Evolutionary conservation across 2,329 filamentous ascomycete species (phyloP).

Genomic region (Ophiocordyceps camponoti-saundersi): DNA sequence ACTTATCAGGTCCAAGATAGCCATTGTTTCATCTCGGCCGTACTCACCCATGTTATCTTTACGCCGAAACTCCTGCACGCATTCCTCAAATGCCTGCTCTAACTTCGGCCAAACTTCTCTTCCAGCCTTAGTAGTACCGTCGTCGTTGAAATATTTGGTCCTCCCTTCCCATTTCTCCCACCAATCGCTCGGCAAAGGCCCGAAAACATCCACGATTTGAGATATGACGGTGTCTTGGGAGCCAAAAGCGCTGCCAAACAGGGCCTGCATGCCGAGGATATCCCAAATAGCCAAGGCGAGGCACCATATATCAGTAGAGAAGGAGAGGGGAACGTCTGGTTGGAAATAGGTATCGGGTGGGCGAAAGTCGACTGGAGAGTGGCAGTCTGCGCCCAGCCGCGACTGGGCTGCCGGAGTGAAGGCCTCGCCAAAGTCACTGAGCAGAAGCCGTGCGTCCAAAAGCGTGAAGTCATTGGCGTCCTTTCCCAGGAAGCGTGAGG

Average conservation of each 20-base stretch:
- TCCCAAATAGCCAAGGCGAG: slow-evolving; percentile 7
- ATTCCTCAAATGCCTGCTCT: slow-evolving; percentile 11
- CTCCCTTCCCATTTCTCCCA: background rate
- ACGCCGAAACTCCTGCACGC: slow-evolving; percentile 8
- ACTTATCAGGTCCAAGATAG: slow-evolving; percentile 13
- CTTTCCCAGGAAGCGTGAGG: slow-evolving; percentile 10
- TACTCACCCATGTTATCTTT: slow-evolving; percentile 3
- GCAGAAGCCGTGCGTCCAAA: slow-evolving; percentile 11
- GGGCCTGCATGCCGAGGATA: slow-evolving; percentile 7
- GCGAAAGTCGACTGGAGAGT: slow-evolving; percentile 3
- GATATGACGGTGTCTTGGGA: slow-evolving; percentile 6
- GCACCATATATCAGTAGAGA: slow-evolving; percentile 7
- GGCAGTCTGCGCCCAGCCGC: slow-evolving; percentile 8
- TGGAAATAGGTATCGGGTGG: background rate
- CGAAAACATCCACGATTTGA: slow-evolving; percentile 9
- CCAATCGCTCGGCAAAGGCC: background rate
- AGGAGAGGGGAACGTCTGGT: background rate
- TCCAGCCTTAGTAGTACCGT: background rate
- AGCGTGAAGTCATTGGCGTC: slow-evolving; percentile 10
- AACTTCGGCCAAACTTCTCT: slow-evolving; percentile 8
- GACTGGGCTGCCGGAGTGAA: slow-evolving; percentile 8
- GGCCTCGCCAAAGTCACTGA: slow-evolving; percentile 17
- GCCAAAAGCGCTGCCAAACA: slow-evolving; percentile 6
- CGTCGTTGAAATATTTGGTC: background rate
- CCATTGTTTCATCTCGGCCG: slow-evolving; percentile 5